phyloP scores from a whole-genome alignment of 148 eudicot genomes.

The Beta vulgaris region DNA sequence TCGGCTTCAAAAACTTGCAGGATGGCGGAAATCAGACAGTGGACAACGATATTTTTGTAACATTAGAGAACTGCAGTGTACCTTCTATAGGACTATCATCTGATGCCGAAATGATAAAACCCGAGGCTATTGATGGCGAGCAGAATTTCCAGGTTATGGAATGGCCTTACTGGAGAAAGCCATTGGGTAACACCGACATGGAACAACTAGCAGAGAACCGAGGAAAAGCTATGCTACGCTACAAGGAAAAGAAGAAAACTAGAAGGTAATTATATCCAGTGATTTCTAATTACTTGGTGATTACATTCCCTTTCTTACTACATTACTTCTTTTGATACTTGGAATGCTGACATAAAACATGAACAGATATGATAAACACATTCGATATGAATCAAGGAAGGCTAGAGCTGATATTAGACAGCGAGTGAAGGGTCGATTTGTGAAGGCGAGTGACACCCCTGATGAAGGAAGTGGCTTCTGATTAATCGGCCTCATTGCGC shows the following conservation, averaged over 20 bases:
- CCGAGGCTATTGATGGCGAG: constrained; percentile 25
- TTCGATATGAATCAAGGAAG: constrained; percentile 35
- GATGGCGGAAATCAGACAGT: constrained; percentile 19
- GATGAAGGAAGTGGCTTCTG: constrained; percentile 10
- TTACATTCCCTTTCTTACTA: not conserved
- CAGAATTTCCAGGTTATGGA: constrained; percentile 25
- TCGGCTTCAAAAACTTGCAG: constrained; percentile 11
- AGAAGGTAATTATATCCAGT: constrained; percentile 21
- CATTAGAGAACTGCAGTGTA: constrained; percentile 23
- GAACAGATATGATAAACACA: constrained; percentile 33
- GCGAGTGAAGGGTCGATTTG: constrained; percentile 34
- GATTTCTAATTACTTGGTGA: not conserved
- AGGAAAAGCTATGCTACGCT: constrained; percentile 35
- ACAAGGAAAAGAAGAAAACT: constrained; percentile 37
- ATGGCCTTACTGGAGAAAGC: constrained; percentile 30
- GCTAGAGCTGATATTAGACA: constrained; percentile 33
- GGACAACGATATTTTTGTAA: constrained; percentile 11
- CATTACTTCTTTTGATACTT: not conserved
- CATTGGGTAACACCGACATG: constrained; percentile 26
- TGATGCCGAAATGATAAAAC: constrained; percentile 10
- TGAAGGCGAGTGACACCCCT: constrained; percentile 18
- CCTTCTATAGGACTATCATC: constrained; percentile 17
- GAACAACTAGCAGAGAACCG: constrained; percentile 34
- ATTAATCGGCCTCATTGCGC: not conserved
- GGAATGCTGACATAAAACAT: not conserved